Base-by-base conservation (phyloP, 805 yeast species). In the Kodamaea leandrae region DNA sequence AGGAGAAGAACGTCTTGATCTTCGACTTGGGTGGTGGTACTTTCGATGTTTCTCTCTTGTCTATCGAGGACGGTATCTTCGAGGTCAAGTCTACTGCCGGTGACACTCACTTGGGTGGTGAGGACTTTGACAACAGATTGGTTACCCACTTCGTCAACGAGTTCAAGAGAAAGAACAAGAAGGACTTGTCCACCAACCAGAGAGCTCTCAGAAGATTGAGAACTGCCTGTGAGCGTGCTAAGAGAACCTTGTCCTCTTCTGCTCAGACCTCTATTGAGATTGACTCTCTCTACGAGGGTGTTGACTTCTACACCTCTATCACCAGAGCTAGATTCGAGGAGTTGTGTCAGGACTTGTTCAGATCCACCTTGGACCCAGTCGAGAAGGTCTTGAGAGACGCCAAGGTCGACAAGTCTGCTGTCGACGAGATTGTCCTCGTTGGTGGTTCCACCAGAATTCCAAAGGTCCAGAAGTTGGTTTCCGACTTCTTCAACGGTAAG, bases 361-460 rank as follows among this genome's bases (percentile, higher is more conserved):
- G 96, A 77, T 82, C 91, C 46, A 90, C 96, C 46, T 65, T 89
- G 54, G 96, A 86, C 55, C 97, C 97, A 50, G 96, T 90, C 54
- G 96, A 89, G 78, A 86, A 85, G 75, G 96, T 89, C 41, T 80
- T 90, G 71, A 82, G 80, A 67, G 96, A 90, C 68, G 76, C 96
- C 54, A 84, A 86, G 76, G 72, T 87, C 57, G 95, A 86, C 77
- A 89, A 90, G 78, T 77, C 95, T 38, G 80, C 79, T 61, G 89
- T 90, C 55, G 76, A 89, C 68, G 96, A 90, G 76, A 86, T 89
- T 62, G 96, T 89, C 54, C 76, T 89, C 41, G 97, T 89, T 58
- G 97, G 97, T 78, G 96, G 96, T 72, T 89, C 97, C 50, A 90
- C 97, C 55, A 89, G 96, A 83, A 89, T 89, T 74, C 97, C 97